Conservation (phyloP, 129 eudicot genomes). For the Cynara cardunculus region DNA sequence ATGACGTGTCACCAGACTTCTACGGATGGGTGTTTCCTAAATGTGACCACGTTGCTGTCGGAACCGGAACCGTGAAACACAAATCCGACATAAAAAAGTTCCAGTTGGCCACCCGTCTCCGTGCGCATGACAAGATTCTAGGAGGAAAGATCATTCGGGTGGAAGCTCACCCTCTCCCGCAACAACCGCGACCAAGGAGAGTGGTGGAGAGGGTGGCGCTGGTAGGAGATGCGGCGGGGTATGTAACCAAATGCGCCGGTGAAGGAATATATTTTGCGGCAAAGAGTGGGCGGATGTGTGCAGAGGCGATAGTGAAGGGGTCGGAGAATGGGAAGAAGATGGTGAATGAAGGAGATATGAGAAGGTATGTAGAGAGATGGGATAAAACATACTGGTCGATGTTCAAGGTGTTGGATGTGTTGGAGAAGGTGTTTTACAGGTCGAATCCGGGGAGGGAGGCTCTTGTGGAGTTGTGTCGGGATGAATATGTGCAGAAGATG, state of each 20-base stretch:
- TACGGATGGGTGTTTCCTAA: constrained; percentile 86
- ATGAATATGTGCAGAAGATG: constrained; percentile 90
- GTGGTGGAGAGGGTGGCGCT: constrained; percentile 58
- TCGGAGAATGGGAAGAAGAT: constrained; percentile 73
- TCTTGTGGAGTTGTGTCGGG: constrained; percentile 80
- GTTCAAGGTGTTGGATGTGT: constrained; percentile 64
- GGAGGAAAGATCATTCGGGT: constrained; percentile 75
- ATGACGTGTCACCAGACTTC: constrained; percentile 81
- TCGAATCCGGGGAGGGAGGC: constrained; percentile 86
- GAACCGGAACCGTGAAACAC: constrained; percentile 79
- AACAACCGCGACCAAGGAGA: constrained; percentile 65
- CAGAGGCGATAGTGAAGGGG: constrained; percentile 77
- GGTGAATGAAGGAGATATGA: constrained; percentile 64
- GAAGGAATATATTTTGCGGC: constrained; percentile 89
- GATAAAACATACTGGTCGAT: constrained; percentile 79
- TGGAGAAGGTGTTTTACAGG: constrained; percentile 79
- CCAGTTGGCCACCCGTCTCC: constrained; percentile 54
- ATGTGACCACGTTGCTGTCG: constrained; percentile 81
- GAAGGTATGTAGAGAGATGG: constrained; percentile 74
- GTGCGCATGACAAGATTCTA: constrained; percentile 56
- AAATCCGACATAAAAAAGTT: constrained; percentile 68
- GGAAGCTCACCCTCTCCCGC: constrained; percentile 84
- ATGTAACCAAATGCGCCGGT: constrained; percentile 76
- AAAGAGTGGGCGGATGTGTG: constrained; percentile 88
- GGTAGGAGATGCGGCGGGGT: constrained; percentile 89